Percentiles rank a stretch among this genome's conserved stretches.
Conservation (phyloP, 1,284 basidiomycete species). For the Apiotrichum gracile region DNA sequence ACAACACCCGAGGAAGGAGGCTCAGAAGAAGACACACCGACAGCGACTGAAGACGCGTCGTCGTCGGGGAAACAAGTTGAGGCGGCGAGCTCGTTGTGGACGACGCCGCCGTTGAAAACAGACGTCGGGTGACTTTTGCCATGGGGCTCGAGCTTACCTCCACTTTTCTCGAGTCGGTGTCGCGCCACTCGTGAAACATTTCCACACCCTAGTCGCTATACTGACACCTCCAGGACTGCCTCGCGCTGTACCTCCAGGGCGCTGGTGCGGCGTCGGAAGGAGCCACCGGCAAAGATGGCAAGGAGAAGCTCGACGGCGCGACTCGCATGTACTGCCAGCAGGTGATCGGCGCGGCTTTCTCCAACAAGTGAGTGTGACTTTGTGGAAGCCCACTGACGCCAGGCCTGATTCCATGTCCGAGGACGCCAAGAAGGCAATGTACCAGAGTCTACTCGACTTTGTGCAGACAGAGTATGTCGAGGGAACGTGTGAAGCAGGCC, state of each 20-base stretch:
- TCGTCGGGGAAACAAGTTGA: too few species aligned
- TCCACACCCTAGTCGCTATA: not conserved
- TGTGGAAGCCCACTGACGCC: not conserved
- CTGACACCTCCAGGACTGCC: slow-evolving; percentile 36
- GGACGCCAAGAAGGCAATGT: slow-evolving; percentile 39
- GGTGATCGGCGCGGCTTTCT: slow-evolving; percentile 45
- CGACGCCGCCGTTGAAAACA: not conserved
- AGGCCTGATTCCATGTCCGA: slow-evolving; percentile 35
- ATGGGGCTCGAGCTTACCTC: too few species aligned
- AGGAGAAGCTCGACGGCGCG: slow-evolving; percentile 43
- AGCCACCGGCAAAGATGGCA: slow-evolving; percentile 42
- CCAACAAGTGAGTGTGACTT: slow-evolving; percentile 31
- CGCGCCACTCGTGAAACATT: not conserved
- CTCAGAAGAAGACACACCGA: too few species aligned
- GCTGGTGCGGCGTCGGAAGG: slow-evolving; percentile 34
- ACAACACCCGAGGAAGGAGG: too few species aligned
- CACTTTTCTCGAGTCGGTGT: too few species aligned
- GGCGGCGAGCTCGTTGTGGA: too few species aligned
- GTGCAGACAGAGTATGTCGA: slow-evolving; percentile 46
- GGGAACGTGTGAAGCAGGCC: slow-evolving; percentile 43
- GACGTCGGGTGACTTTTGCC: too few species aligned
- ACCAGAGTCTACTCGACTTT: slow-evolving; percentile 44
- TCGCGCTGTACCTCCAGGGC: slow-evolving; percentile 47
- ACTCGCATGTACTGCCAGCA: slow-evolving; percentile 47
- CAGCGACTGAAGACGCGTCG: too few species aligned